phyloP scores from a whole-genome alignment of 1,284 basidiomycete species.

The Exobasidium rhododendri region DNA sequence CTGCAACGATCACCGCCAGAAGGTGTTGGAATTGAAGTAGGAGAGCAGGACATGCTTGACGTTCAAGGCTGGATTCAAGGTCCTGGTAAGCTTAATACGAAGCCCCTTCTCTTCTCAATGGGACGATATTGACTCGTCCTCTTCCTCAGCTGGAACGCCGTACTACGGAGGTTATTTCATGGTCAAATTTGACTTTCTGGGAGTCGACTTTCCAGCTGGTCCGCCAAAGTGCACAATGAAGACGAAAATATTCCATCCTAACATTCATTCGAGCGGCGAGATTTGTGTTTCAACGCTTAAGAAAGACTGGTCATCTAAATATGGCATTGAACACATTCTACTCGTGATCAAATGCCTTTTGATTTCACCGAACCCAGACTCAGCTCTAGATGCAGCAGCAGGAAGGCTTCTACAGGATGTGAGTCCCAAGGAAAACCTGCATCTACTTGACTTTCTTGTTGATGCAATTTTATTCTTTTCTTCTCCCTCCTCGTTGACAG shows the following conservation, averaged over 20 bases:
- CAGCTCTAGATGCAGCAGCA: slow-evolving; percentile 88
- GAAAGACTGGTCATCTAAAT: slow-evolving; percentile 88
- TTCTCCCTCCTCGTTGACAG: no score
- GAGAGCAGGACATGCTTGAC: slow-evolving; percentile 27
- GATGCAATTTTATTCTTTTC: neutral
- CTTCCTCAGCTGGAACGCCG: slow-evolving; percentile 69
- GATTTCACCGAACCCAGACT: slow-evolving; percentile 93
- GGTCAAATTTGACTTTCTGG: slow-evolving; percentile 30
- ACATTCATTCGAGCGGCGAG: slow-evolving; percentile 81
- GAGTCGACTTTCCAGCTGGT: slow-evolving; percentile 25
- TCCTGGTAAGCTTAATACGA: slow-evolving; percentile 10
- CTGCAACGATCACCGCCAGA: slow-evolving; percentile 19
- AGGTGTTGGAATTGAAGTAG: slow-evolving; percentile 24
- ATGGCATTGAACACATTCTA: slow-evolving; percentile 30
- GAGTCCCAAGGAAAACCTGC: slow-evolving; percentile 9
- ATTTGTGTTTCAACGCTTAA: slow-evolving; percentile 97
- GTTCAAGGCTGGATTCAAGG: slow-evolving; percentile 27
- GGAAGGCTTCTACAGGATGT: slow-evolving; percentile 78
- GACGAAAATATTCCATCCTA: slow-evolving; percentile 76
- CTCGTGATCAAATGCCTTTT: slow-evolving; percentile 66
- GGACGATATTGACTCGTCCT: no score
- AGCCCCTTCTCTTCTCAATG: neutral
- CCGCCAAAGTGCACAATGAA: slow-evolving; percentile 23
- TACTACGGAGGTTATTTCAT: slow-evolving; percentile 60
- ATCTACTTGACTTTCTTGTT: no score